Evolutionary conservation across 805 yeast genomes (phyloP).

Genomic region (Maudiozyma serrabonitensis): DNA sequence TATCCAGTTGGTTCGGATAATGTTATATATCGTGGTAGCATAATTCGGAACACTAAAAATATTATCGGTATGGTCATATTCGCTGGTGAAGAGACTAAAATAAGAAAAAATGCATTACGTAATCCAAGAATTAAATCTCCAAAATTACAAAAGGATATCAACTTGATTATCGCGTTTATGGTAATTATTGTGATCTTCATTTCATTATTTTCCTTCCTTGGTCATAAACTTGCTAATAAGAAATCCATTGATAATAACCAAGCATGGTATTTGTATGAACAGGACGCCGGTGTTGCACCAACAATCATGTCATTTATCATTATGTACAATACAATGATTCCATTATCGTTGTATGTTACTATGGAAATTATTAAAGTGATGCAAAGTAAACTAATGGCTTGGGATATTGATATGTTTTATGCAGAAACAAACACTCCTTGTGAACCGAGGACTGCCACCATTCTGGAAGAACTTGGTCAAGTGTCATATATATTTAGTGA

Average conservation of each 20-base stretch:
- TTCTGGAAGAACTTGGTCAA: constrained; percentile 93
- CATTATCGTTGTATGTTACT: constrained; percentile 87
- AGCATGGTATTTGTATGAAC: constrained; percentile 65
- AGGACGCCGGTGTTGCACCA: constrained; percentile 78
- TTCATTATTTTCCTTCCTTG: constrained; percentile 76
- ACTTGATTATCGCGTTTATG: constrained; percentile 79
- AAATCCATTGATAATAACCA: constrained; percentile 29
- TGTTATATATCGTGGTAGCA: constrained; percentile 83
- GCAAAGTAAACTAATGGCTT: constrained; percentile 72
- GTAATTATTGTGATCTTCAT: constrained; percentile 67
- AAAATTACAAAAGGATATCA: constrained; percentile 73
- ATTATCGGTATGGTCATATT: constrained; percentile 76
- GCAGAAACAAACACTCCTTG: constrained; percentile 78
- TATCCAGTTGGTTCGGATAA: constrained; percentile 71
- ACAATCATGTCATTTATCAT: constrained; percentile 92
- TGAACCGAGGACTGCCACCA: constrained; percentile 90
- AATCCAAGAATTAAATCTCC: constrained; percentile 92
- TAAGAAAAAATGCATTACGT: constrained; percentile 86
- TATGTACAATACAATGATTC: constrained; percentile 95
- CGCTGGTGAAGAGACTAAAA: constrained; percentile 93
- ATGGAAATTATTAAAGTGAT: constrained; percentile 90
- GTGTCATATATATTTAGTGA: constrained; percentile 92
- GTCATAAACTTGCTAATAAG: constrained; percentile 46
- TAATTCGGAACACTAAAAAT: constrained; percentile 71
- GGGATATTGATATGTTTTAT: constrained; percentile 94